Percentiles rank a stretch among this genome's conserved stretches.
Conservation (phyloP, 768 basidiomycete genomes). For the Crepidotus variabilis region DNA sequence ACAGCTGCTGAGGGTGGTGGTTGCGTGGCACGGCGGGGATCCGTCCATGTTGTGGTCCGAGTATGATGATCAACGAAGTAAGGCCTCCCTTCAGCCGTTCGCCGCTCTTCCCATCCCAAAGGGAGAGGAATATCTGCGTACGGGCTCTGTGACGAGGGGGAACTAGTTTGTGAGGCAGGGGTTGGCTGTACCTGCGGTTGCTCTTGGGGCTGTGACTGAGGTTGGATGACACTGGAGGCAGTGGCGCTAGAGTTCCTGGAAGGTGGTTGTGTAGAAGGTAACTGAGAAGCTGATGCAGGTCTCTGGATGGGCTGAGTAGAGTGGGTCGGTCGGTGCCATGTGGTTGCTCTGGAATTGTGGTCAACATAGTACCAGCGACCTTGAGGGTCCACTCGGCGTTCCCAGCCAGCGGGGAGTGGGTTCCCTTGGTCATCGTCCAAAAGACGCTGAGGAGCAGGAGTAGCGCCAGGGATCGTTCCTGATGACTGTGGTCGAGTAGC, state of each 20-base stretch:
- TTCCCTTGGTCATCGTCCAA: slow-evolving; percentile 56
- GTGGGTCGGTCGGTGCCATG: slow-evolving; percentile 63
- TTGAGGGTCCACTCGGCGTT: slow-evolving; percentile 70
- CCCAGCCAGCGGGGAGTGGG: slow-evolving; percentile 78
- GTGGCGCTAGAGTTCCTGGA: slow-evolving; percentile 23
- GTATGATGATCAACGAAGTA: slow-evolving; percentile 73
- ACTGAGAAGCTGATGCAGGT: slow-evolving; percentile 13
- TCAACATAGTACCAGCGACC: slow-evolving; percentile 85
- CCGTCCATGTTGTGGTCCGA: slow-evolving; percentile 88
- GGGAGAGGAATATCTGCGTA: slow-evolving; percentile 73
- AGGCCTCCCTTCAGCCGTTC: slow-evolving; percentile 80
- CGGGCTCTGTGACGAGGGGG: slow-evolving; percentile 13
- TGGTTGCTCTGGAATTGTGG: slow-evolving; percentile 76
- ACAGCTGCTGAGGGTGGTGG: slow-evolving; percentile 44
- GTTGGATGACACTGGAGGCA: slow-evolving; percentile 15
- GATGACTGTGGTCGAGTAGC: slow-evolving; percentile 16
- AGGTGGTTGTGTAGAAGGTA: slow-evolving; percentile 20
- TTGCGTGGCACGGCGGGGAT: slow-evolving; percentile 66
- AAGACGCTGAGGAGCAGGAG: slow-evolving; percentile 25
- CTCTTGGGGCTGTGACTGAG: slow-evolving; percentile 14
- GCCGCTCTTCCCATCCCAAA: slow-evolving; percentile 89
- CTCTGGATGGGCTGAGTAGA: slow-evolving; percentile 17
- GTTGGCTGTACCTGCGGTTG: slow-evolving; percentile 14
- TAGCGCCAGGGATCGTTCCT: background rate
- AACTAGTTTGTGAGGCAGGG: slow-evolving; percentile 24